phyloP scores from a whole-genome alignment of 2,329 filamentous ascomycete species.

The Chrysoporthe austroafricana region DNA sequence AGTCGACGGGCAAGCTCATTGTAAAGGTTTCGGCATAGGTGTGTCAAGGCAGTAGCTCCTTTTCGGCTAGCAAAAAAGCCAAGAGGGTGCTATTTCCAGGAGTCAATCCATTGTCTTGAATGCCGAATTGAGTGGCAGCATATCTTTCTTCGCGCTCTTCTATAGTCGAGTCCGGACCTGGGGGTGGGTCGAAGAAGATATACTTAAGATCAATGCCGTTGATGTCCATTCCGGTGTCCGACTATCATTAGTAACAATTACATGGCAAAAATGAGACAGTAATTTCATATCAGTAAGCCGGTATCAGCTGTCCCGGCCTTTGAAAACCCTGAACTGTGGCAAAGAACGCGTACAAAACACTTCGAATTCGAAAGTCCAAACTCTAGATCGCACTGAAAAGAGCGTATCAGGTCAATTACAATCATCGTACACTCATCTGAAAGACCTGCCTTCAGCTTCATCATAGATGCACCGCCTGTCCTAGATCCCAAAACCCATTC shows the following conservation, averaged over 20 bases:
- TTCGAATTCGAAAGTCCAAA: neutral
- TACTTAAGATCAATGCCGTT: no score
- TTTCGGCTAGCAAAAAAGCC: neutral
- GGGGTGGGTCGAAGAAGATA: no score
- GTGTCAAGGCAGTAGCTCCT: neutral
- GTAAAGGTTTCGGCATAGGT: conserved; percentile 26
- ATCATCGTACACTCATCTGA: conserved; percentile 10
- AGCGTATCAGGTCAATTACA: conserved; percentile 5
- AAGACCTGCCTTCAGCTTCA: conserved; percentile 2
- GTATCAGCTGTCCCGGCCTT: neutral
- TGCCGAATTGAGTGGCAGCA: neutral
- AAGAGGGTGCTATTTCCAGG: neutral
- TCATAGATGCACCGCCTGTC: neutral
- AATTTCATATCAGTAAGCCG: neutral
- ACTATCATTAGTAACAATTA: no score
- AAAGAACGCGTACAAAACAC: neutral
- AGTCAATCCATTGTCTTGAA: neutral
- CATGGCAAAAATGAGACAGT: no score
- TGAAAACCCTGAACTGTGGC: neutral
- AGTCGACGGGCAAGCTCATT: conserved; percentile 30
- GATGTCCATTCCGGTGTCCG: no score
- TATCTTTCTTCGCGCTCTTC: no score
- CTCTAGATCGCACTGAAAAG: neutral
- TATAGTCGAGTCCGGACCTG: no score
- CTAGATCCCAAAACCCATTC: neutral